These are phyloP conservation scores for Arthroderma sp. DNA, from an alignment of 2,329 filamentous ascomycete genomes.

Conservation along the genomic window DNA sequence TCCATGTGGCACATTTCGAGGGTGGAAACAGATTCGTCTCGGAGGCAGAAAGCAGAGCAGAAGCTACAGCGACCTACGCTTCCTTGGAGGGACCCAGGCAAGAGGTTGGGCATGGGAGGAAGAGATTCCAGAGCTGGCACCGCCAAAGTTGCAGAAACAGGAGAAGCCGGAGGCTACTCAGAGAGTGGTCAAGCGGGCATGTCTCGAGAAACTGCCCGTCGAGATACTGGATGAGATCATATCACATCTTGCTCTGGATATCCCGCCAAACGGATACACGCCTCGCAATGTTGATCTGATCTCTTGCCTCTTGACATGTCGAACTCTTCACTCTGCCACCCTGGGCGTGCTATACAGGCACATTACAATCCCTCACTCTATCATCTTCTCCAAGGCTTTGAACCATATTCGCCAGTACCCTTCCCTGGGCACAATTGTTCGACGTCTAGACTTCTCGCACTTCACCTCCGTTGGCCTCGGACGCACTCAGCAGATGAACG, in stretches of 20 bases:
- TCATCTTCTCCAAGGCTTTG: constrained; percentile 72
- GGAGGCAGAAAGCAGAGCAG: constrained; percentile 34
- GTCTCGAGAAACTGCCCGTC: constrained; percentile 55
- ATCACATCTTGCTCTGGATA: constrained; percentile 59
- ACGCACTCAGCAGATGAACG: constrained; percentile 60
- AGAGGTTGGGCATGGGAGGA: constrained; percentile 35
- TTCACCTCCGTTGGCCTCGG: constrained; percentile 72
- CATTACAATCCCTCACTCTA: constrained; percentile 71
- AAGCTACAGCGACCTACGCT: constrained; percentile 34
- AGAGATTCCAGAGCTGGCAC: constrained; percentile 13
- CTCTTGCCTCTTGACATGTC: constrained; percentile 64
- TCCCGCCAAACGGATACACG: constrained; percentile 62
- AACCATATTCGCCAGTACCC: constrained; percentile 55
- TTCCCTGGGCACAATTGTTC: constrained; percentile 60
- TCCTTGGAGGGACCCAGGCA: constrained; percentile 25
- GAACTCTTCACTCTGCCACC: constrained; percentile 58
- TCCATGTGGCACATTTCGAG: constrained; percentile 34
- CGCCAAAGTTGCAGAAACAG: constrained; percentile 17
- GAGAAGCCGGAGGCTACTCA: constrained; percentile 11
- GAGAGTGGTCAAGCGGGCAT: constrained; percentile 29
- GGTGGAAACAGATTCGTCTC: constrained; percentile 36
- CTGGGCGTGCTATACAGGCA: constrained; percentile 64
- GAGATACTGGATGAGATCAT: constrained; percentile 65
- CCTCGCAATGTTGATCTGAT: constrained; percentile 68
- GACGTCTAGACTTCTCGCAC: constrained; percentile 72